These are phyloP conservation scores for Cystobasidium pallidum DNA, from an alignment of 1,284 basidiomycete genomes.

Conservation along the genomic window DNA sequence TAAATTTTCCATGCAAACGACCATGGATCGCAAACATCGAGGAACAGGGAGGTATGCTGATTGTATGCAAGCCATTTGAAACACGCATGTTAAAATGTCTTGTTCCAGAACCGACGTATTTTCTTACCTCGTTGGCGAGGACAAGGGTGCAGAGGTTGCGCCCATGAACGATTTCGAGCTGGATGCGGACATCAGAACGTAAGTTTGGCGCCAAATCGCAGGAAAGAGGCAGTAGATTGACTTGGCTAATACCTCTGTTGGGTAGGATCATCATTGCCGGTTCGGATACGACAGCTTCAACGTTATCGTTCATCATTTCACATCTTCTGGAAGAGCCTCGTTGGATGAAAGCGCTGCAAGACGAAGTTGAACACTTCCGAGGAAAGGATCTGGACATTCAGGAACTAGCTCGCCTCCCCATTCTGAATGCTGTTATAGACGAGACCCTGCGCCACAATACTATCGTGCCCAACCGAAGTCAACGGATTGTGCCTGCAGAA, in stretches of 20 bases:
- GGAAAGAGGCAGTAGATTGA: too few species aligned
- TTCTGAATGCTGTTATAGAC: slow-evolving; percentile 11
- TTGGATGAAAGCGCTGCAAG: slow-evolving; percentile 17
- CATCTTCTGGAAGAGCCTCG: slow-evolving; percentile 11
- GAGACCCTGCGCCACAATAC: slow-evolving; percentile 13
- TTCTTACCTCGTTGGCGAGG: slow-evolving; percentile 13
- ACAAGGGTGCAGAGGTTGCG: slow-evolving; percentile 7
- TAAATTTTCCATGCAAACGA: slow-evolving; percentile 16
- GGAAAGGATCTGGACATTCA: slow-evolving; percentile 17
- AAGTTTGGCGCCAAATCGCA: not conserved
- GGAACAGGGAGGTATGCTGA: not conserved
- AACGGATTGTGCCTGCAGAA: not conserved
- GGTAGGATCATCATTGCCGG: slow-evolving; percentile 11
- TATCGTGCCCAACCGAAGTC: slow-evolving; percentile 16
- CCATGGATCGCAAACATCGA: slow-evolving; percentile 13
- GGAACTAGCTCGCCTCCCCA: not conserved
- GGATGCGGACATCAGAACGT: slow-evolving; percentile 19
- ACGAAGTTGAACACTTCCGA: slow-evolving; percentile 12
- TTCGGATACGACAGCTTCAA: slow-evolving; percentile 13
- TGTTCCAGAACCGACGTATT: slow-evolving; percentile 21
- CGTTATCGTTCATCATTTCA: slow-evolving; percentile 11
- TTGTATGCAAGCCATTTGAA: too few species aligned
- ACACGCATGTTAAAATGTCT: too few species aligned
- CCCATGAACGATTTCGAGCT: slow-evolving; percentile 22
- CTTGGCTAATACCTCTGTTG: not conserved